Base-by-base conservation (phyloP, 2,329 filamentous ascomycete genomes). In the Nothophaeocryptopus gaeumannii region DNA sequence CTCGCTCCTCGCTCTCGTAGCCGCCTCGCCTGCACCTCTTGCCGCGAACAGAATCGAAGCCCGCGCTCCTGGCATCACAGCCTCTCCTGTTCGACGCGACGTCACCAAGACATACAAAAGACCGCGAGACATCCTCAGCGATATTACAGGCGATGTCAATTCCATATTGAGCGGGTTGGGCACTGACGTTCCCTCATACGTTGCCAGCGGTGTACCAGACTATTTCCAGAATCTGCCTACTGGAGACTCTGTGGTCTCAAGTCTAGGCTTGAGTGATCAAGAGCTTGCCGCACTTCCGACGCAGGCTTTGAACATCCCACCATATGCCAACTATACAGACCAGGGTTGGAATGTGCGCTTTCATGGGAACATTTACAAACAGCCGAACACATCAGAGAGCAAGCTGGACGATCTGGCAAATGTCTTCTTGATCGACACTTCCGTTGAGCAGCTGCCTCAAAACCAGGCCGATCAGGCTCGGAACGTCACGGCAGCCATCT, bases 301-400 rank as follows among this genome's bases (percentile, higher is more conserved):
- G 0, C 78, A 87, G 54, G 85, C 86, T 4, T 69, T 89, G 53
- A 89, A 89, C 56, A 65, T 89, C 8, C 85, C 85, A 10, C 74
- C 74, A 2, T 75, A 75, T 11, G 87, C 77, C n/a, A 91, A 91
- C 56, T 91, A 85, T 82, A 90, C 87, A 1, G 75, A 83, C n/a
- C 70, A 82, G 50, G 85, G 85, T 31, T 91, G 88, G 88, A 88
- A 84, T 55, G 77, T 90, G 3, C 78, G 86, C 26, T 81, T 90
- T 55, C 87, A 86, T 58, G 88, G 87, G 58, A 89, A 89, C 62
- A 83, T 90, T n/a, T 91, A 84, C 75, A 90, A 89, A 67, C 79
- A 86, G 54, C 87, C 87, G 1, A 80, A 87, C 51, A 83, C 86
- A 31, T 79, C 78, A 1, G 74, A 81, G 58, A 72, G 74, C 31